phyloP scores from a whole-genome alignment of 2,329 filamentous ascomycete species.

The Mycosphaerella arachidis region DNA sequence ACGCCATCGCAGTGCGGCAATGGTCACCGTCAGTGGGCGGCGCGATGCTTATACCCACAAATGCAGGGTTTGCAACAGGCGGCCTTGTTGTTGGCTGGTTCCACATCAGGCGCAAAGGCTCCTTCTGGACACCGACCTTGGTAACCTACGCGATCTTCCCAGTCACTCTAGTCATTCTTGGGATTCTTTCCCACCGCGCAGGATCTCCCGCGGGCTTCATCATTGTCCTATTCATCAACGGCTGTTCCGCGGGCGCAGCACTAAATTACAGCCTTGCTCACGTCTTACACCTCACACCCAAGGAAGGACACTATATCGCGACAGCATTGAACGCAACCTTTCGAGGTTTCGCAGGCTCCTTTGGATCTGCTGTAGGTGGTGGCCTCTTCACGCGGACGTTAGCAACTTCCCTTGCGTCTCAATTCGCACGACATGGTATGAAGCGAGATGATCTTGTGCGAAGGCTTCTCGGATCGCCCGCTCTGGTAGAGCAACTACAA shows the following conservation, averaged over 20 bases:
- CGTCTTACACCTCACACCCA: conserved; percentile 65
- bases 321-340: conserved; percentile 75
- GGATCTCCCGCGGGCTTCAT: conserved; percentile 55
- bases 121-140: conserved; percentile 57
- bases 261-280: conserved; percentile 81
- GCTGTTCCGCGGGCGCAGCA: conserved; percentile 65
- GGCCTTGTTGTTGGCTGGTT: conserved; percentile 69
- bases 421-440: conserved; percentile 49
- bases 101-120: conserved; percentile 67
- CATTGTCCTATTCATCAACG: conserved; percentile 62
- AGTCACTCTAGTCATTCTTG: conserved; percentile 54
- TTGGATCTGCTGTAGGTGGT: conserved; percentile 74
- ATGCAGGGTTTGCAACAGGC: conserved; percentile 70
- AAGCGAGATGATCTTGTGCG: conserved; percentile 46
- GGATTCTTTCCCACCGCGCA: conserved; percentile 50
- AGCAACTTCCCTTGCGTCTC: conserved; percentile 49
- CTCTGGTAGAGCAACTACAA: conserved; percentile 46
- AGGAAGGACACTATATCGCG: conserved; percentile 66
- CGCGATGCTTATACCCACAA: conserved; percentile 74
- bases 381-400: conserved; percentile 67
- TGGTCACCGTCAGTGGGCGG: conserved; percentile 67
- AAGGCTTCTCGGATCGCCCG: conserved; percentile 56
- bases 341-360: conserved; percentile 74
- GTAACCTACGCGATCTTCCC: conserved; percentile 60
- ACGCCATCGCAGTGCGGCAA: conserved; percentile 69